Evolutionary conservation across 495 filamentous ascomycete genomes (phyloP), one percentile per base, ranked within the genome.

Genomic region (Neohortaea acidophila): DNA sequence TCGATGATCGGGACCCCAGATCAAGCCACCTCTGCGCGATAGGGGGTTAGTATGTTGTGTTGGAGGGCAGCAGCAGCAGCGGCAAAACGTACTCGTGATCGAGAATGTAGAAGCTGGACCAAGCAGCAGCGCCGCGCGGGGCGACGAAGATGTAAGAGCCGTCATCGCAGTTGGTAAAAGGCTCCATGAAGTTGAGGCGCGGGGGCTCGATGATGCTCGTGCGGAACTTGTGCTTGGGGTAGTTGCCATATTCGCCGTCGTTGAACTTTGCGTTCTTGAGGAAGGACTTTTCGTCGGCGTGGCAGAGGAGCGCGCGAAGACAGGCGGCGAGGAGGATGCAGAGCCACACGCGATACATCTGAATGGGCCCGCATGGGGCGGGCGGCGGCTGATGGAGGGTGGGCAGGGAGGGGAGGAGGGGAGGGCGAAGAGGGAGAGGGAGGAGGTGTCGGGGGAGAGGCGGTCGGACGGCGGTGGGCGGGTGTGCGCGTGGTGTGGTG

Each of bases 121-220:
- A 22, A 3, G 40, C 22, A 15, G 18, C 18, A 20, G 39, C 23
- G 14, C 45, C 45, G 23, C 45, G 10, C 1, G 45, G 39, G n/a
- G 45, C 21, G n/a, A 48, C 15, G 30, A 48, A 48, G 10, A 48
- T 21, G 22, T 43, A 44, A 6, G 25, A 20, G 3, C 45, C 45
- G 32, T 48, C 45, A 22, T 48, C 40, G 35, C 45, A 48, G 13
- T 15, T 15, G 12, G 21, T 38, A 21, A 44, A 48, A 10, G 39
- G 33, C 7, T 17, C 30, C 21, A 39, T 44, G 13, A 48, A 19
- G 19, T 48, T 48, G 13, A 44, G 11, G 13, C 11, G 17, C 13
- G 45, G 45, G 13, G 41, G 21, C 14, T 24, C 19, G 13, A 44
- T 17, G 2, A 44, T 24, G 7, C 22, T 31, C 14, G 45, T 39